phyloP scores from a whole-genome alignment of 2,329 filamentous ascomycete genomes.

The Xylaria sp. region DNA sequence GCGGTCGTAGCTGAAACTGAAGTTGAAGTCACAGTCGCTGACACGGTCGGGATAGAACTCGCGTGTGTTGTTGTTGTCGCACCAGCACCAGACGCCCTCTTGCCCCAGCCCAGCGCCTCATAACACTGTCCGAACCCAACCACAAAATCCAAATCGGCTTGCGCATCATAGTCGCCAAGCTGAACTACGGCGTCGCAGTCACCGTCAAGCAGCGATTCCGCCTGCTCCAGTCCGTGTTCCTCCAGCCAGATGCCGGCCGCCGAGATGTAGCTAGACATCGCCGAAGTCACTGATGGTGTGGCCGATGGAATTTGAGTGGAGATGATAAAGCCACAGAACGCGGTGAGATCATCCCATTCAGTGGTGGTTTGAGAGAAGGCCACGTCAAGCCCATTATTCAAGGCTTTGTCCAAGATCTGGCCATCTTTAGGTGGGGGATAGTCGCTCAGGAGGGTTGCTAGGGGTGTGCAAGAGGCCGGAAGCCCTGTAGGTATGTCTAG shows the following conservation, averaged over 20 bases:
- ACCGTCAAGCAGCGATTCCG: constrained; percentile 9
- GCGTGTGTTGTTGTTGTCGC: constrained; percentile 1
- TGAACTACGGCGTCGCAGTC: constrained; percentile 1
- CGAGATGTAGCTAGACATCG: constrained; percentile 25
- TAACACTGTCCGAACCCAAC: constrained; percentile 20
- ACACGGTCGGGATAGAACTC: background rate
- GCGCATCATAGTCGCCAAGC: background rate
- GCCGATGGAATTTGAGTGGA: constrained; percentile 22
- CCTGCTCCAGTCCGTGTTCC: constrained; percentile 17
- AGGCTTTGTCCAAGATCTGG: constrained; percentile 9
- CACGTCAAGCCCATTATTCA: background rate
- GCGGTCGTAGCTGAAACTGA: background rate
- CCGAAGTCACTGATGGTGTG: constrained; percentile 3
- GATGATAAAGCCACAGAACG: constrained; percentile 15
- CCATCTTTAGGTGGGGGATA: constrained; percentile 16
- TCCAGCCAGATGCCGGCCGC: constrained; percentile 24
- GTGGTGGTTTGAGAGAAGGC: constrained; percentile 1
- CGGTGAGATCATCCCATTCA: background rate
- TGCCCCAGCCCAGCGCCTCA: constrained; percentile 6
- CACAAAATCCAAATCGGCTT: constrained; percentile 15
- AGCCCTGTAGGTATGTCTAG: background rate
- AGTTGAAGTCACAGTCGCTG: no score
- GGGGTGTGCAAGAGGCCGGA: constrained; percentile 22
- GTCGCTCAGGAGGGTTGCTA: constrained; percentile 17
- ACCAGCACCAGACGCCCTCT: constrained; percentile 3